Base-by-base conservation (phyloP, 331 rosid genomes). In the Acacia pycnantha region DNA sequence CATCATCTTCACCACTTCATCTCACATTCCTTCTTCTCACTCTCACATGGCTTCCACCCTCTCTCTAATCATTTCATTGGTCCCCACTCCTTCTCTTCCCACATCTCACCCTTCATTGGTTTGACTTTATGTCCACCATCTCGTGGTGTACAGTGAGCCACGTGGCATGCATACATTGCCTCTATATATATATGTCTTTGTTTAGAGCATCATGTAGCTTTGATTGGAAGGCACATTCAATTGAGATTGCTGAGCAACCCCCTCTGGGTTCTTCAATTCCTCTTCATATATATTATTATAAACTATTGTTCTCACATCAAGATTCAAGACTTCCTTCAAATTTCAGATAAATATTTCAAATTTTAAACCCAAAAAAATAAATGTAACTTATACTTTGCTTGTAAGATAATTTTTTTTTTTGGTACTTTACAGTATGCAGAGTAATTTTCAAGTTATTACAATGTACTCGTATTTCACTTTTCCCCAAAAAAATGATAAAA, bases 61-160 rank as follows among this genome's bases (percentile, higher is more conserved):
- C 12, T 1, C 65, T 58, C 31, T 47, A 78, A 88, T 88, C 84
- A 86, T 88, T 82, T 77, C 77, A 12, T 0, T 77, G 88, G 83
- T 33, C 77, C 78, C 81, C 77, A 43, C 84, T 53, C 8, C 59
- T 33, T 21, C 59, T 19, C 18, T 4, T 26, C 2, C 18, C 2
- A 24, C 8, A 27, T 75, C 77, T 26, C 47, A 41, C 77, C 84
- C 48, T 85, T 12, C 0, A 76, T 71, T 24, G 2, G 12, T 59
- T 59, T 84, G 87, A 84, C 88, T 72, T 80, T 50, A 21, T 13
- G 51, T 1, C 70, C 16, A 53, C 16, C 26, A 83, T 86, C 74
- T 4, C 29, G 11, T 43, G 22, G 40, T 74, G 79, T 27, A 44
- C 5, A 70, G n/a, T 1, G 37, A 11, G 71, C 43, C 81, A 80